These are phyloP conservation scores for Chrysopogon serrulatus DNA, from an alignment of 176 grass and related monocot genomes.

Conservation along the genomic window DNA sequence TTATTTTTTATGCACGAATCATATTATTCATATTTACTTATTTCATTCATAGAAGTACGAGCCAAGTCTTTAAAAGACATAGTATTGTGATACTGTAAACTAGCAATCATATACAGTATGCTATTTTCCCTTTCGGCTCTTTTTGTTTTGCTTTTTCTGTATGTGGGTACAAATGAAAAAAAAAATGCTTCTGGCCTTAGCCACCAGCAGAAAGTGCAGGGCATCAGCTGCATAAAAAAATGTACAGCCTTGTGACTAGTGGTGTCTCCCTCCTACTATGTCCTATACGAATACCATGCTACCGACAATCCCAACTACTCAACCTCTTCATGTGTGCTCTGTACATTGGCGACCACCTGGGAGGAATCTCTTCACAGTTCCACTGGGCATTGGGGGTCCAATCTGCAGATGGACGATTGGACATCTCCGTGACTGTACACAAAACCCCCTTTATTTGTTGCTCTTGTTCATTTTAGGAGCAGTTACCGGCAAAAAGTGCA, in stretches of 20 bases:
- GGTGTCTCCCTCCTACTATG: constrained; percentile 33
- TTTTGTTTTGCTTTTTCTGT: constrained; percentile 6
- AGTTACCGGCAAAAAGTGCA: background rate
- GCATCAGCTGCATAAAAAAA: constrained; percentile 25
- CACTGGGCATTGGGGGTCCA: background rate
- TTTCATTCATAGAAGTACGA: too few relatives aligned
- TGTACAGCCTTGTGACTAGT: constrained; percentile 37
- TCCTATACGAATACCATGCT: constrained; percentile 29
- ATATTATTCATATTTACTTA: too few relatives aligned
- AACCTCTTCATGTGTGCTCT: constrained; percentile 17
- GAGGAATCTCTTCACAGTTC: constrained; percentile 10
- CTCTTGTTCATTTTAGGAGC: constrained; percentile 9
- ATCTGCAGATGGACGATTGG: background rate
- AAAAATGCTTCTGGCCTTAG: constrained; percentile 19
- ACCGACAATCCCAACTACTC: constrained; percentile 21
- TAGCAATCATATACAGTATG: background rate
- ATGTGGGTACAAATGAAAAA: constrained; percentile 15
- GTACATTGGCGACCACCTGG: constrained; percentile 17
- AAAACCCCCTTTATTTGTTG: constrained; percentile 6
- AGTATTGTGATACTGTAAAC: too few relatives aligned
- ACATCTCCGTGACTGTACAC: constrained; percentile 4
- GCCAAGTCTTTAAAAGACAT: too few relatives aligned
- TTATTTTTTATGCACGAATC: too few relatives aligned
- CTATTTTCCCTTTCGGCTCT: background rate
- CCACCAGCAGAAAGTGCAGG: constrained; percentile 5